Percentiles rank a stretch among this genome's conserved stretches.
Evolutionary conservation across 1,139 yeast species (phyloP).

Genomic region (Magnusiomyces sp.): DNA sequence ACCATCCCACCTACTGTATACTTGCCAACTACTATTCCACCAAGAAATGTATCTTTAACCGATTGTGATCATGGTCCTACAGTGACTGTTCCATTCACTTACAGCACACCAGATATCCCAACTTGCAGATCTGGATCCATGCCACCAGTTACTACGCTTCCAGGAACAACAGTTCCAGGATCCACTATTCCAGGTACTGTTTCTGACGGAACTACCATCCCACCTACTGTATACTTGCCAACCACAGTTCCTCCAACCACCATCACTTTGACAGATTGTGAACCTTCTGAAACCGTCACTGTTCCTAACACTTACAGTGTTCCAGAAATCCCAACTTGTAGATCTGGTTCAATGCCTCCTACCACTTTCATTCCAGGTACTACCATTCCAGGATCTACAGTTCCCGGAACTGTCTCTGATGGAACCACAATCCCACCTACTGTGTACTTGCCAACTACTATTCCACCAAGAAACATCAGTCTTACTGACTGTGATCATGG

Average conservation of each 20-base stretch:
- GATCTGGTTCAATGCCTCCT: constrained; percentile 20
- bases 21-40: constrained; percentile 6
- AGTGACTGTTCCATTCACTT: neutral
- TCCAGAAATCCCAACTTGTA: constrained; percentile 20
- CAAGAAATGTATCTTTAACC: constrained; percentile 2
- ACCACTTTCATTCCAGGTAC: too few relatives aligned
- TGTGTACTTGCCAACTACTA: constrained; percentile 3
- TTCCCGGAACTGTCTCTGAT: too few relatives aligned
- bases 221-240: neutral
- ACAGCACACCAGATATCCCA: neutral
- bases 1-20: constrained; percentile 4
- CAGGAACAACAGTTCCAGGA: constrained; percentile 5
- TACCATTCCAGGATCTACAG: constrained; percentile 3
- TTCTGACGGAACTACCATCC: neutral
- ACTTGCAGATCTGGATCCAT: constrained; percentile 1
- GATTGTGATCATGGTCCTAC: constrained; percentile 1
- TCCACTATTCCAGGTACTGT: constrained; percentile 3
- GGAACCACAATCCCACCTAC: constrained; percentile 7
- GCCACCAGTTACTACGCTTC: constrained; percentile 7
- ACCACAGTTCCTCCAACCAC: constrained; percentile 1
- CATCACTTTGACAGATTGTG: neutral
- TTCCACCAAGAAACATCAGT: constrained; percentile 5
- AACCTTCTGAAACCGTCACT: too few relatives aligned
- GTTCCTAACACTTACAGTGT: too few relatives aligned
- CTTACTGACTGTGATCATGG: too few relatives aligned